Conservation (phyloP, 1,284 basidiomycete genomes). For the Boletus chippewaensis region DNA sequence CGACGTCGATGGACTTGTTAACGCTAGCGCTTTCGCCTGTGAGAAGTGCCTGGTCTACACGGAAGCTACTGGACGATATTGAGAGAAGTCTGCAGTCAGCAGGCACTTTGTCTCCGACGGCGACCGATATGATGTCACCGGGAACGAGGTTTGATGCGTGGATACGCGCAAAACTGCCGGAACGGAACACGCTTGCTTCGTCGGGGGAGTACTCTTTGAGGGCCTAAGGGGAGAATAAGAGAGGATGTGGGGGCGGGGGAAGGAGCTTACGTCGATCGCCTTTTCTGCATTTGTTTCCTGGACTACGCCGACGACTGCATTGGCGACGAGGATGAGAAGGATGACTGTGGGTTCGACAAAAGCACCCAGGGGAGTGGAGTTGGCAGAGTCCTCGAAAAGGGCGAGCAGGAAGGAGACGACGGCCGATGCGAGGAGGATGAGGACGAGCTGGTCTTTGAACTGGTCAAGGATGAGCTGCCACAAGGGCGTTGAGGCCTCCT, state of each 20-base stretch:
- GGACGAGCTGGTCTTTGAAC: conserved; percentile 95
- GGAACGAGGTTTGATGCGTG: conserved; percentile 87
- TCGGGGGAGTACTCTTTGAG: conserved; percentile 93
- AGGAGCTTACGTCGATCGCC: conserved; percentile 80
- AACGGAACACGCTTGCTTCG: conserved; percentile 85
- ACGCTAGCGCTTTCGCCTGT: conserved; percentile 91
- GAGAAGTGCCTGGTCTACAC: conserved; percentile 90
- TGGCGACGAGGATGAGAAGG: conserved; percentile 87
- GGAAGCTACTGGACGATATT: conserved; percentile 87
- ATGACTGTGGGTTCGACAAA: conserved; percentile 94
- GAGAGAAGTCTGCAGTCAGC: conserved; percentile 87
- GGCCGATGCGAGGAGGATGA: conserved; percentile 89
- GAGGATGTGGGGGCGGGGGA: conserved; percentile 5
- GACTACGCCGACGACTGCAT: conserved; percentile 90
- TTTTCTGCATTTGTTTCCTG: conserved; percentile 93
- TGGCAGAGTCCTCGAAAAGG: conserved; percentile 69
- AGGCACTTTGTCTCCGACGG: conserved; percentile 91
- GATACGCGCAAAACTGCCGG: conserved; percentile 63
- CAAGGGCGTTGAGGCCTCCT: conserved; percentile 83
- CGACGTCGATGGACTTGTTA: conserved; percentile 64
- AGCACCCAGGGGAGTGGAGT: conserved; percentile 65
- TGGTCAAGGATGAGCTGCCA: conserved; percentile 95
- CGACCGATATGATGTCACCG: conserved; percentile 84
- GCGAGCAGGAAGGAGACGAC: conserved; percentile 88
- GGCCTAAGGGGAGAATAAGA: conserved; percentile 48